These are phyloP conservation scores for Dryas alaskensis DNA, from an alignment of 306 rosid genomes.

Conservation along the genomic window DNA sequence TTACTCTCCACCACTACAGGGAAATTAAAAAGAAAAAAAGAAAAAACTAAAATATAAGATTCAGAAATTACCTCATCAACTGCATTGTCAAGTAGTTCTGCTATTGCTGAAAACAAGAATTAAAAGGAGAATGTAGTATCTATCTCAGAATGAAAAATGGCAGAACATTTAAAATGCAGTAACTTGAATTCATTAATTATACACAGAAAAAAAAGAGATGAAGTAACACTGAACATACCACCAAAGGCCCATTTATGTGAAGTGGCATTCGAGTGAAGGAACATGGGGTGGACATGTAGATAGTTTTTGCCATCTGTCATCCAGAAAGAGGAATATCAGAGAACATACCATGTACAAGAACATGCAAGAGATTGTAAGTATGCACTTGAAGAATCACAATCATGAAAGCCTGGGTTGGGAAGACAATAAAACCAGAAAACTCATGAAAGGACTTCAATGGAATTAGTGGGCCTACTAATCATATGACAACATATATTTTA, in stretches of 20 bases:
- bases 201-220: neutral
- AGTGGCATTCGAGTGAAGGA: conserved; percentile 74
- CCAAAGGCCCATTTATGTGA: conserved; percentile 98
- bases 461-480: too few species aligned
- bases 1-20: neutral
- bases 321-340: conserved; percentile 27
- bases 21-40: too few species aligned
- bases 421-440: too few species aligned
- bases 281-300: conserved; percentile 12
- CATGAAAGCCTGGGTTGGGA: neutral
- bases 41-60: neutral
- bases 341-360: neutral
- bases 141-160: neutral
- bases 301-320: conserved; percentile 1
- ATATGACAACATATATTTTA: neutral
- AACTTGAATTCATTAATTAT: neutral
- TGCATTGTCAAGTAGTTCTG: conserved; percentile 11
- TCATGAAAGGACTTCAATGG: too few species aligned
- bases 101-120: conserved; percentile 1
- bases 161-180: neutral
- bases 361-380: neutral
- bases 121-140: neutral
- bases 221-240: conserved; percentile 49
- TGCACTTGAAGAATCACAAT: neutral
- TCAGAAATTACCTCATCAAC: conserved; percentile 5